A percentile compares a stretch with the other conserved stretches of the same genome.
Conservation (phyloP, 306 rosid genomes). For the Pyrus pyrifolia region DNA sequence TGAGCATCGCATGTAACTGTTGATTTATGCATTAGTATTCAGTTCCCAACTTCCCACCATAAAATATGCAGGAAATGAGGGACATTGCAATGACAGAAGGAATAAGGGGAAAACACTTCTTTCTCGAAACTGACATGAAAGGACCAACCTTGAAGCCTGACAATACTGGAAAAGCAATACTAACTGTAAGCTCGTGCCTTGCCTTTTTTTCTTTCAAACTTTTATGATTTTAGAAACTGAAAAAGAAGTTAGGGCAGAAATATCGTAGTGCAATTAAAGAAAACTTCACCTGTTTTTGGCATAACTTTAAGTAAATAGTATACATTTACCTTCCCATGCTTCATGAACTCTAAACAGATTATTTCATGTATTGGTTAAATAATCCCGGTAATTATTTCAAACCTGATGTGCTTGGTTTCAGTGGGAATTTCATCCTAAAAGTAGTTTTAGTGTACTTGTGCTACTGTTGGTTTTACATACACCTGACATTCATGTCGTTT, state of each 20-base stretch:
- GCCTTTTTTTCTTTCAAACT: neutral
- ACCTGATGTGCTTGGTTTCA: neutral
- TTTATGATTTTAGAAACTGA: neutral
- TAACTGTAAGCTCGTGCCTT: constrained; percentile 47
- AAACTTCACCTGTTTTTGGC: neutral
- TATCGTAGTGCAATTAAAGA: neutral
- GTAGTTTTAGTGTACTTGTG: neutral
- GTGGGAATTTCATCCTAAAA: neutral
- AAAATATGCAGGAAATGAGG: constrained; percentile 48
- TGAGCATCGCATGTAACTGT: neutral
- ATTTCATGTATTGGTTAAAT: neutral
- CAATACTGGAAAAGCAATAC: constrained; percentile 84
- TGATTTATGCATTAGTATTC: constrained; percentile 1
- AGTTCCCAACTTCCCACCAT: too few relatives aligned
- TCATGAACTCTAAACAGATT: neutral
- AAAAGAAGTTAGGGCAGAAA: neutral
- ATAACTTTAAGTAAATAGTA: neutral
- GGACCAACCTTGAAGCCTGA: constrained; percentile 85
- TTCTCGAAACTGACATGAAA: constrained; percentile 73
- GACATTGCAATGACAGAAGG: constrained; percentile 69
- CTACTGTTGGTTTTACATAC: neutral
- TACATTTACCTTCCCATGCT: neutral
- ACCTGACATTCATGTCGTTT: too few relatives aligned
- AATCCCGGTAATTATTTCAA: neutral
- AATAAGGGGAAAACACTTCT: constrained; percentile 75